Evolutionary conservation across 179 eudicot genomes (phyloP), one percentile per base, ranked within the genome.

Genomic region (Camellia oleifera): DNA sequence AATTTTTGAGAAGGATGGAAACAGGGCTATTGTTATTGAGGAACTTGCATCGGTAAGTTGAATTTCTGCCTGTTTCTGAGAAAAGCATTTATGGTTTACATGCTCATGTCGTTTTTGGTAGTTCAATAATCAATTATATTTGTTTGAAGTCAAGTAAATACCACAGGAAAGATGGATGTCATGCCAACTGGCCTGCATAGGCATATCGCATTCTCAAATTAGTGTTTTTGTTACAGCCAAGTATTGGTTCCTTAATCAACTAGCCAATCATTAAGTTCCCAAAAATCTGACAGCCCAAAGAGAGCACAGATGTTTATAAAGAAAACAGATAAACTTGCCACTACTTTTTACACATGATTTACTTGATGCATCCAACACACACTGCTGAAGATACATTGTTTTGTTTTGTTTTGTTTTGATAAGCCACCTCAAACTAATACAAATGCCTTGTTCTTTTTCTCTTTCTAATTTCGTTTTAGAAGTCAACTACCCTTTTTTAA

Each of bases 11-110:
- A 81, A 84, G 69, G 84, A 84, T 46, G 89, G 89, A 44, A 88
- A 88, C 79, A 83, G 86, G 64, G 83, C 80, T 45, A 88, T 88
- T 74, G 70, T 88, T 66, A 84, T 88, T 15, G 86, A 88, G 69
- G 90, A 88, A 82, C 85, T 88, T 68, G 87, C 89, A 78, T 83
- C 87, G 15, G 90, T 86, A 76, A 84, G 86, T 80, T 9, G n/a
- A 7, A 0, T 26, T 65, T 73, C 20, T 11, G 13, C 56, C 9
- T 62, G 50, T 63, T 46, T 63, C 40, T 7, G 13, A 20, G 45
- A 40, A 45, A 23, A 72, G 8, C 12, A 44, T 17, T 10, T 79
- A 20, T 9, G 58, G 26, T 2, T 67, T 18, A 12, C 15, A 63
- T 67, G 63, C 52, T 66, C 64, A 26, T 13, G 45, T 65, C 54